Conservation (phyloP, 257 asterid species). For the Solanum sitiens region DNA sequence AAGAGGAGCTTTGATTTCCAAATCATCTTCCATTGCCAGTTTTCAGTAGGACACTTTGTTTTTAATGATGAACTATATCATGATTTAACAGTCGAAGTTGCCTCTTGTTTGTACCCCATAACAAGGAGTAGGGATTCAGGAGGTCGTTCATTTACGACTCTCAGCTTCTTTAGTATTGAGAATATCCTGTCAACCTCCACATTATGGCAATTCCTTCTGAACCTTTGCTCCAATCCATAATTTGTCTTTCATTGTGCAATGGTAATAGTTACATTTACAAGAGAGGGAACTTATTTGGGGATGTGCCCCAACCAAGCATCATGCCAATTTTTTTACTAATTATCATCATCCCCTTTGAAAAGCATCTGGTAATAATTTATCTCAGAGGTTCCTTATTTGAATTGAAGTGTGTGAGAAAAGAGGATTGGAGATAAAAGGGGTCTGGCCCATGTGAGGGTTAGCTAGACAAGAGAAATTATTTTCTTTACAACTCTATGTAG, state of each 20-base stretch:
- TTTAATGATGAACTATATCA: background rate
- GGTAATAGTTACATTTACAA: background rate
- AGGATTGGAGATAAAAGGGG: background rate
- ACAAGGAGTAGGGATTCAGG: background rate
- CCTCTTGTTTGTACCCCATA: background rate
- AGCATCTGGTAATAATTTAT: background rate
- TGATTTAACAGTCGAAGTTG: background rate
- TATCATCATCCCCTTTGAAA: background rate
- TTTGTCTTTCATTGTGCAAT: background rate
- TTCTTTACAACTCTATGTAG: background rate
- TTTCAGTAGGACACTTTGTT: background rate
- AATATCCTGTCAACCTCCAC: background rate
- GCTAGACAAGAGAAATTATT: background rate
- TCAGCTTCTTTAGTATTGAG: background rate
- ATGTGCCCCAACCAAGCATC: background rate
- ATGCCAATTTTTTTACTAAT: background rate
- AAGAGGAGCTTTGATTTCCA: background rate
- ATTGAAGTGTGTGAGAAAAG: background rate
- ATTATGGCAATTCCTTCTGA: background rate
- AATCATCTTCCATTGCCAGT: background rate
- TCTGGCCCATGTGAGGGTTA: background rate
- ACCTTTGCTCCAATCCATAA: background rate
- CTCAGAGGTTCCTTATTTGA: background rate
- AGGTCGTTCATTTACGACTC: background rate
- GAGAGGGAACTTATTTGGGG: background rate